A percentile compares a stretch with the other conserved stretches of the same genome.
Evolutionary conservation across 306 rosid species (phyloP).

Genomic region (Datisca glomerata): DNA sequence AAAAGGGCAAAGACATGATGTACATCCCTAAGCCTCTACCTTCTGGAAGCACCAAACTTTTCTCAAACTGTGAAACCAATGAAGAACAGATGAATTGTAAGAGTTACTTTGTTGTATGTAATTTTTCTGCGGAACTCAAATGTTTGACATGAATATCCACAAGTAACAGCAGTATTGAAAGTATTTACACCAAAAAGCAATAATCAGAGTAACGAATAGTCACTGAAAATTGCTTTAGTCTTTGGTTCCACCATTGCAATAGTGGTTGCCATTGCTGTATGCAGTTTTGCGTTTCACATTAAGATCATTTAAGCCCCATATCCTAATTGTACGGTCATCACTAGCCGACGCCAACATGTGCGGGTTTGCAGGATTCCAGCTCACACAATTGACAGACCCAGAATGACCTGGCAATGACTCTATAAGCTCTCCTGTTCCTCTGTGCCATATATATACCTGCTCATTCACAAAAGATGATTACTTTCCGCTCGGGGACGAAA

Average conservation of each 20-base stretch:
- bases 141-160: no score
- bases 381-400: conserved; percentile 88
- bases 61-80: no score
- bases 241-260: conserved; percentile 76
- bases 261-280: conserved; percentile 63
- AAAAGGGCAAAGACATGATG: no score
- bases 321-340: conserved; percentile 85
- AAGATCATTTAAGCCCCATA: conserved; percentile 80
- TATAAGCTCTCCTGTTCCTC: conserved; percentile 64
- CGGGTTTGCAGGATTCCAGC: conserved; percentile 93
- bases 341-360: conserved; percentile 98
- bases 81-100: no score
- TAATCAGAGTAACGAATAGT: not conserved
- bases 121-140: no score
- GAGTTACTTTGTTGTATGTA: no score
- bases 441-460: conserved; percentile 89
- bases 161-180: no score
- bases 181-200: not conserved
- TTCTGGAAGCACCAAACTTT: no score
- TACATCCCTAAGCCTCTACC: no score
- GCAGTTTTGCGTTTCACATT: conserved; percentile 39
- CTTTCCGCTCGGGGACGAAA: no score
- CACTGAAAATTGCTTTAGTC: not conserved
- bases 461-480: no score
- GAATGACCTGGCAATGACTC: conserved; percentile 81